Base-by-base conservation (phyloP, 306 rosid genomes). In the Pachyrhizus erosus region DNA sequence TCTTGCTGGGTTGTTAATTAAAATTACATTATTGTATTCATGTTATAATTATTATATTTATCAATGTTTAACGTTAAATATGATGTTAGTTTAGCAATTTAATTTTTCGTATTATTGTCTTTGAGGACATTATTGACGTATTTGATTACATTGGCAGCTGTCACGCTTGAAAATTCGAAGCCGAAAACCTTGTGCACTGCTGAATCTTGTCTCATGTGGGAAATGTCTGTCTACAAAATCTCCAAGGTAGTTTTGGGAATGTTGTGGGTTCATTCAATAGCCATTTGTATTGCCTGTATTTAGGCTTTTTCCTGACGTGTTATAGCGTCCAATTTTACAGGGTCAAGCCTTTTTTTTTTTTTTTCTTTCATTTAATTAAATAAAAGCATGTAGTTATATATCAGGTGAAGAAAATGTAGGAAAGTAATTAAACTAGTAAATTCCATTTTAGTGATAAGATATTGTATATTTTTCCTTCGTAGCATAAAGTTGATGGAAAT, bases 191-290 rank as follows among this genome's bases (percentile, higher is more conserved):
- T 93, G 68, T 62, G 84, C 98, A 2, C 80, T 96, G 89, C 88
- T 93, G 89, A 91, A 93, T 74, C 89, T 96, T 65, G 93, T 96
- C 14, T 87, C 97, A 23, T 96, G 99, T 62, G 99, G 99, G 75
- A 92, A 75, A 73, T 93, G 98, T 86, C 92, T 93, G 48, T 73
- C 90, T 34, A 58, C 92, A 71, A 92, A 89, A 84, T 93, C 97
- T 66, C 93, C 97, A 34, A 91, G 98, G 86, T 92, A 89, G 91
- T 81, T 64, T 83, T 76, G 84, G 82, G 81, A 77, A 65, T 87
- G 87, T 83, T 78, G 66, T 78, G 85, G 89, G 70, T 87, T 83
- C 84, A 76, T 83, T 80, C 86, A 79, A 49, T 85, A 79, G 70
- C 81, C 84, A 73, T 87, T 85, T 87, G 75, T 82, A 80, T 84